phyloP scores from a whole-genome alignment of 805 yeast species.

The Blastobotrys robertii region DNA sequence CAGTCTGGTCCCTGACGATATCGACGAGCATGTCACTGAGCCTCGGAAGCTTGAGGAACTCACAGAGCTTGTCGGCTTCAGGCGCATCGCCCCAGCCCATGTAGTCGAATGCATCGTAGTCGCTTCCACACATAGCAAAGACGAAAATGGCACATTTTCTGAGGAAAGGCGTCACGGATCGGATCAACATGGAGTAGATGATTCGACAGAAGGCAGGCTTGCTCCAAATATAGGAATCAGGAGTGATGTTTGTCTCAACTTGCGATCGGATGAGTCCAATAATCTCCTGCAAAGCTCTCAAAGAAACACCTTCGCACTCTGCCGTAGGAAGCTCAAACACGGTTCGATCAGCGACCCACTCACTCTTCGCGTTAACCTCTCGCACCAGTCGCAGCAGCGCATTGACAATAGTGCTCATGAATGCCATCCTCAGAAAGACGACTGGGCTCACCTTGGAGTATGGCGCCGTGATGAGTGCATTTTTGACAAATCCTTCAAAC shows the following conservation, averaged over 20 bases:
- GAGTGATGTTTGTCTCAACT: constrained; percentile 7
- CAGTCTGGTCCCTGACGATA: constrained; percentile 3
- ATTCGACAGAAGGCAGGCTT: constrained; percentile 19
- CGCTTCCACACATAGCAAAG: constrained; percentile 42
- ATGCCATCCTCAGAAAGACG: constrained; percentile 5
- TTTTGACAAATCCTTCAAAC: constrained; percentile 9
- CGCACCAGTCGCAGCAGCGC: constrained; percentile 5
- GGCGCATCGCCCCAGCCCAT: constrained; percentile 23
- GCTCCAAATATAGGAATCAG: constrained; percentile 11
- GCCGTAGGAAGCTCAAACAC: constrained; percentile 27
- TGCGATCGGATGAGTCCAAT: constrained; percentile 7
- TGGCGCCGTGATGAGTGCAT: constrained; percentile 8
- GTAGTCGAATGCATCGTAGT: constrained; percentile 25
- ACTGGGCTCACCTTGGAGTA: constrained; percentile 1
- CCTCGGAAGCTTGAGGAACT: constrained; percentile 36
- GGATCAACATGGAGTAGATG: constrained; percentile 45
- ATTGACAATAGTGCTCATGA: constrained; percentile 4
- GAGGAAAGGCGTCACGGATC: constrained; percentile 52
- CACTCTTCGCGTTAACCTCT: constrained; percentile 4
- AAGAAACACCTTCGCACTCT: constrained; percentile 6
- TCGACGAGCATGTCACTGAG: constrained; percentile 21
- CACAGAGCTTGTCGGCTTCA: constrained; percentile 49
- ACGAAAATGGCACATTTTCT: constrained; percentile 52
- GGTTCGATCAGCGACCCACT: constrained; percentile 10
- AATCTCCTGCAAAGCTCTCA: constrained; percentile 7